These are phyloP conservation scores for Ailanthus altissimus DNA, from an alignment of 345 rosid genomes.

Conservation along the genomic window DNA sequence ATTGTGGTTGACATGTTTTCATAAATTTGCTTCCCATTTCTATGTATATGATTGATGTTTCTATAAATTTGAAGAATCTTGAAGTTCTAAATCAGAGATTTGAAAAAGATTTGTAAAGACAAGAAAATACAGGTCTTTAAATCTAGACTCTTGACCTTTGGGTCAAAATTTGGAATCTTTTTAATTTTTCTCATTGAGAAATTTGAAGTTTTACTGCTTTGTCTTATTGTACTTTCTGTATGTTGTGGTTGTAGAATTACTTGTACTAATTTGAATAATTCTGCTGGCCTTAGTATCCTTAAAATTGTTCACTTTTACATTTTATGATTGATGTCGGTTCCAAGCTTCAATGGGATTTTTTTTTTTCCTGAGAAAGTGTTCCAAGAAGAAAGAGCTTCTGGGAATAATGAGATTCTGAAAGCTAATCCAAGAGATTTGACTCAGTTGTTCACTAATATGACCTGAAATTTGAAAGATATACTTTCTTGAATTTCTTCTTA, in stretches of 20 bases:
- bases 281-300: neutral
- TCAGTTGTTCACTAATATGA: neutral
- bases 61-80: conserved; percentile 13
- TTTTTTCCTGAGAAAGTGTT: neutral
- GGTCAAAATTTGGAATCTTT: neutral
- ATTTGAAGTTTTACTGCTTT: neutral
- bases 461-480: neutral
- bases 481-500: neutral
- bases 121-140: conserved; percentile 7
- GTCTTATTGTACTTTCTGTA: neutral
- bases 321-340: neutral
- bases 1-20: conserved; percentile 7
- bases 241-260: conserved; percentile 2
- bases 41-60: neutral
- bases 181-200: neutral
- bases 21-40: conserved; percentile 1
- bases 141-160: neutral
- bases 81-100: conserved; percentile 3
- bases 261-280: neutral
- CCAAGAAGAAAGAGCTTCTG: neutral
- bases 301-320: neutral
- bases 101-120: neutral
- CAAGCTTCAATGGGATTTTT: neutral
- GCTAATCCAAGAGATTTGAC: neutral
- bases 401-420: neutral